phyloP scores from a whole-genome alignment of 202 grass and related monocot species.

The Zizania palustris region DNA sequence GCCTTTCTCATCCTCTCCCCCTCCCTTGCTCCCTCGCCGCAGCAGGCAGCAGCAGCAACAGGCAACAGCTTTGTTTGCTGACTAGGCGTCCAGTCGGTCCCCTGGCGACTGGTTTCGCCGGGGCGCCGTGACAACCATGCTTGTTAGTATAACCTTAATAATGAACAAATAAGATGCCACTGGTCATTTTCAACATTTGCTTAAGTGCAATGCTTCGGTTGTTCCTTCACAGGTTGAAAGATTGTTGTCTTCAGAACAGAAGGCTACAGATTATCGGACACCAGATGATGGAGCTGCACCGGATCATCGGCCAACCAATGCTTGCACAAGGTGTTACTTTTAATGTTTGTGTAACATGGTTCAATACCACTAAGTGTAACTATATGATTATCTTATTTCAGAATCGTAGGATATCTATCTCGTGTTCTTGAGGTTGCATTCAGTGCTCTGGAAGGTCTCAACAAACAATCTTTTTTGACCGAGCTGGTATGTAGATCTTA shows the following conservation, averaged over 20 bases:
- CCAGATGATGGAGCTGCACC: slow-evolving; percentile 88
- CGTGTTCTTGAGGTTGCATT: slow-evolving; percentile 98
- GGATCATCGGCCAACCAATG: slow-evolving; percentile 96
- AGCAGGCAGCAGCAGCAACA: too few species aligned
- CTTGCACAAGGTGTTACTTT: slow-evolving; percentile 83
- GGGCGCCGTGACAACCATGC: too few species aligned
- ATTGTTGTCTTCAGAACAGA: slow-evolving; percentile 94
- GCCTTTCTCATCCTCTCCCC: too few species aligned
- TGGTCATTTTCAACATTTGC: slow-evolving; percentile 17
- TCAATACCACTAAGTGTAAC: slow-evolving; percentile 42
- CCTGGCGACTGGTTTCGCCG: too few species aligned
- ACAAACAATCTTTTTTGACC: slow-evolving; percentile 98
- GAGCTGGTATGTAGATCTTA: slow-evolving; percentile 68
- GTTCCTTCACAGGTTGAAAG: slow-evolving; percentile 74
- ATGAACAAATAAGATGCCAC: slow-evolving; percentile 5
- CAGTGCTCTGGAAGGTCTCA: slow-evolving; percentile 91
- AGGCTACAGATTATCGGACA: slow-evolving; percentile 84
- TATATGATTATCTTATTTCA: slow-evolving; percentile 55
- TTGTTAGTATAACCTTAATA: slow-evolving; percentile 16
- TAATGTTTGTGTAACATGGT: slow-evolving; percentile 33
- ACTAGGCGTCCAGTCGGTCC: too few species aligned
- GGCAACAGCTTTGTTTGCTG: too few species aligned
- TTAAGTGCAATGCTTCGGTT: slow-evolving; percentile 23
- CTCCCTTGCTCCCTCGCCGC: too few species aligned
- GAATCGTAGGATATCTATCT: slow-evolving; percentile 95